A percentile compares a stretch with the other conserved stretches of the same genome.
These are phyloP conservation scores for Trametes versicolor DNA, from an alignment of 1,284 basidiomycete genomes.

Conservation along the genomic window DNA sequence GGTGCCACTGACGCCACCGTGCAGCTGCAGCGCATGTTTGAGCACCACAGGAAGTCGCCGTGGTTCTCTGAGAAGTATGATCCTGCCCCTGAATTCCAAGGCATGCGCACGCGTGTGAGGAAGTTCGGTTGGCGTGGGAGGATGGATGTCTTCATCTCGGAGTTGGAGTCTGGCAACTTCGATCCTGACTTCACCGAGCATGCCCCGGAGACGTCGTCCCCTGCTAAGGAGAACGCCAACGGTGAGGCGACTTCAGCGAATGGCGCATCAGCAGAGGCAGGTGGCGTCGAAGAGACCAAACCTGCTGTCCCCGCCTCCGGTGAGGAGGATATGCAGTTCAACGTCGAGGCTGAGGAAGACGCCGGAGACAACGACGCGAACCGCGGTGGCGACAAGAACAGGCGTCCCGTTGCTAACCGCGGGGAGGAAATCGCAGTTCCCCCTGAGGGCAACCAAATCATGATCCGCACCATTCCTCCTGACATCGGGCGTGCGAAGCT, in stretches of 20 bases:
- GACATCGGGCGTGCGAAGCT: slow-evolving; percentile 88
- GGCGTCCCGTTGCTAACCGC: slow-evolving; percentile 61
- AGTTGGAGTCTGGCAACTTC: slow-evolving; percentile 84
- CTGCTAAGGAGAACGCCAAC: slow-evolving; percentile 56
- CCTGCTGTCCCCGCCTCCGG: slow-evolving; percentile 27
- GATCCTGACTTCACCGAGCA: slow-evolving; percentile 76
- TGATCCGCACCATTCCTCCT: slow-evolving; percentile 94
- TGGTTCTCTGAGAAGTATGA: slow-evolving; percentile 98
- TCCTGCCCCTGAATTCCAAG: slow-evolving; percentile 70
- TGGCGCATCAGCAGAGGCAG: slow-evolving; percentile 47
- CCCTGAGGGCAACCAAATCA: slow-evolving; percentile 87
- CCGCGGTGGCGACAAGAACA: slow-evolving; percentile 62
- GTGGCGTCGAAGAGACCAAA: slow-evolving; percentile 54
- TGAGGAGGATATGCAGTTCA: slow-evolving; percentile 59
- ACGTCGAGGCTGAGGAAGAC: slow-evolving; percentile 77
- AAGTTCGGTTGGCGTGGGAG: slow-evolving; percentile 85
- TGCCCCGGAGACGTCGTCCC: slow-evolving; percentile 54
- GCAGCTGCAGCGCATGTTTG: slow-evolving; percentile 92
- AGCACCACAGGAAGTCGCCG: slow-evolving; percentile 88
- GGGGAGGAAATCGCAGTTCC: slow-evolving; percentile 82
- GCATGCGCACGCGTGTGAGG: slow-evolving; percentile 78
- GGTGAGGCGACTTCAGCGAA: slow-evolving; percentile 39
- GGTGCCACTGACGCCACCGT: slow-evolving; percentile 1
- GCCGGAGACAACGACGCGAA: slow-evolving; percentile 64
- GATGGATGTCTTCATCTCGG: slow-evolving; percentile 76